Conservation (phyloP, 2,329 filamentous ascomycete genomes). For the Pseudogymnoascus sp. region DNA sequence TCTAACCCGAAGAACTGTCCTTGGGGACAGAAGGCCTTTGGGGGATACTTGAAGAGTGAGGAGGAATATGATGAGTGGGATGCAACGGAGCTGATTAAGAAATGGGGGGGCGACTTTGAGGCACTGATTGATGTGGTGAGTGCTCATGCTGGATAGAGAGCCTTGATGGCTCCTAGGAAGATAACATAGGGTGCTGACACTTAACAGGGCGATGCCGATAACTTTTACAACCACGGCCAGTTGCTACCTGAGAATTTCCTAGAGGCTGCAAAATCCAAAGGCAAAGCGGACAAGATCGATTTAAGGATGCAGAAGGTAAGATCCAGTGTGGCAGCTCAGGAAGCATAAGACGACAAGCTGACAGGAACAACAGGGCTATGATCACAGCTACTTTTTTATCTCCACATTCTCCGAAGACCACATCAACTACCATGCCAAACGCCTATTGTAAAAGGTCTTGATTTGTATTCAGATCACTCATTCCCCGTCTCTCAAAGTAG, state of each 20-base stretch:
- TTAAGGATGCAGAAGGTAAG: constrained; percentile 73
- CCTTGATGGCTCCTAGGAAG: neutral
- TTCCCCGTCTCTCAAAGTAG: neutral
- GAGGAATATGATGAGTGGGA: constrained; percentile 83
- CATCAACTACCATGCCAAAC: constrained; percentile 83
- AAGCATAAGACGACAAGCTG: neutral
- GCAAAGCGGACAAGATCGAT: constrained; percentile 60
- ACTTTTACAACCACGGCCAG: constrained; percentile 93
- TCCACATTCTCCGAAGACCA: constrained; percentile 85
- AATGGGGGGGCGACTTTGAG: constrained; percentile 63
- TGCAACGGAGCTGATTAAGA: constrained; percentile 78
- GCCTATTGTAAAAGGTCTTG: constrained; percentile 42
- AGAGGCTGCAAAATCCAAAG: constrained; percentile 67
- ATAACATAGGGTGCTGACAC: neutral
- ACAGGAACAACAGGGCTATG: constrained; percentile 56
- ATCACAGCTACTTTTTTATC: constrained; percentile 98
- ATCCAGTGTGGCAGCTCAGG: constrained; percentile 10
- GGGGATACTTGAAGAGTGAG: constrained; percentile 70
- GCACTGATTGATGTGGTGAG: constrained; percentile 79
- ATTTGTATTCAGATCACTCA: constrained; percentile 4
- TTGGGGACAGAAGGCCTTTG: constrained; percentile 95
- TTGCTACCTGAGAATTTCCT: constrained; percentile 90
- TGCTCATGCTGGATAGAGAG: constrained; percentile 20
- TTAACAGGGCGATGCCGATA: constrained; percentile 74
- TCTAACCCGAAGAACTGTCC: constrained; percentile 76